phyloP scores from a whole-genome alignment of 1,284 basidiomycete genomes.

The Naganishia cerealis region DNA sequence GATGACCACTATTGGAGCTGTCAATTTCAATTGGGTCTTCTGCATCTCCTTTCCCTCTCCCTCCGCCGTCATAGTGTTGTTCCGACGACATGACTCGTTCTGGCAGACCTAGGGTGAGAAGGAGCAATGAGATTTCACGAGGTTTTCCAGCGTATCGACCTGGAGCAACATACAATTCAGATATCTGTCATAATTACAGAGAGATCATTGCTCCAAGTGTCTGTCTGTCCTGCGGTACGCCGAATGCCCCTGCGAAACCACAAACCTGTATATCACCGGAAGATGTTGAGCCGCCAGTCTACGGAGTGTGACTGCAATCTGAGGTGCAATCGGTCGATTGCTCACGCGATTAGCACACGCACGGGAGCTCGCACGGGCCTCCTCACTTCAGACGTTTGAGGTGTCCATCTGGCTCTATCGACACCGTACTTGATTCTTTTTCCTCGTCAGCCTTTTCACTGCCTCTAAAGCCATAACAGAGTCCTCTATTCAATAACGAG shows the following conservation, averaged over 20 bases:
- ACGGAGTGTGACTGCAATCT: background rate
- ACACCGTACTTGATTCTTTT: background rate
- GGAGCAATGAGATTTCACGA: background rate
- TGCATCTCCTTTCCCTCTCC: background rate
- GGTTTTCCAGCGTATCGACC: background rate
- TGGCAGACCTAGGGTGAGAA: background rate
- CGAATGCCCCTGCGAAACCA: too few species aligned
- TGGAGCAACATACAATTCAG: background rate
- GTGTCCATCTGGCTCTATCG: background rate
- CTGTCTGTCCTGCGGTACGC: too few species aligned
- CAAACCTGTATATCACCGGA: too few species aligned
- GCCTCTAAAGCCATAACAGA: too few species aligned
- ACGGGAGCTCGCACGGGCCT: background rate
- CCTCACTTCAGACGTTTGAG: background rate
- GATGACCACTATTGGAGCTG: background rate
- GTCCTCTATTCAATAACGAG: too few species aligned
- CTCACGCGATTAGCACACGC: background rate
- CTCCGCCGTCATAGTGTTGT: too few species aligned
- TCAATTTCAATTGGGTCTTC: background rate
- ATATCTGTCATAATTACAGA: background rate
- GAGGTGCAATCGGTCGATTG: constrained; percentile 1
- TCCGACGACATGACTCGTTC: background rate
- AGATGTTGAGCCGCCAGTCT: too few species aligned
- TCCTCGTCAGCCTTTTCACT: too few species aligned
- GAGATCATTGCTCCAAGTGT: background rate